Base-by-base conservation (phyloP, 129 eudicot genomes). In the Mikania micrantha region DNA sequence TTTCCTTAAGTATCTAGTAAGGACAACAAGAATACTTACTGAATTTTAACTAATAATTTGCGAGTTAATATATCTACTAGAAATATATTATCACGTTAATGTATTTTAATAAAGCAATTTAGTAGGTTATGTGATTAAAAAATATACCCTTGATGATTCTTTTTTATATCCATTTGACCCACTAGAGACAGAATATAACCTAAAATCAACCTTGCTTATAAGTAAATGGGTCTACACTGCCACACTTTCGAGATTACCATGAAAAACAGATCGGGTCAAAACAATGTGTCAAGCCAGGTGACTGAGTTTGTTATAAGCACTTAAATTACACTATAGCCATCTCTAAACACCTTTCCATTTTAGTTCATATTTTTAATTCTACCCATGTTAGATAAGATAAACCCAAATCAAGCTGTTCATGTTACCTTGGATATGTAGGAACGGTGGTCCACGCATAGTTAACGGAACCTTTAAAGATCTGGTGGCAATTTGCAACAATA, bases 401-500 rank as follows among this genome's bases (percentile, higher is more conserved):
- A 56, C 62, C 19, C 19, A 4, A 15, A 56, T 56, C 38, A 4
- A 56, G 11, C 20, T 11, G 62, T 56, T 56, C 38, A 56, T 56
- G 13, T 32, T 67, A 80, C 95, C 97, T 91, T 15, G 95, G 95
- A 66, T 91, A 91, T n/a, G 97, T 91, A 28, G 97, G 96, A 41
- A 91, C 94, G 1, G 96, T 85, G 7, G 96, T 91, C 97, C 97
- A 87, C 0, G 95, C 97, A 48, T 91, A 91, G 64, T 91, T 88
- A 78, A 91, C 96, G 2, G 97, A 87, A 45, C 98, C 95, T 81
- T 92, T 88, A 74, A 92, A 88, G 7, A 88, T 79, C 64, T 88
- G 87, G 67, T 95, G 88, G 57, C 98, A 91, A 67, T 91, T 88
- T 32, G 88, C 27, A 25, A 88, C 95, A 41, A 92, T 92, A 62